Conservation (phyloP, 805 yeast species). For the Candida pseudofarinosa region DNA sequence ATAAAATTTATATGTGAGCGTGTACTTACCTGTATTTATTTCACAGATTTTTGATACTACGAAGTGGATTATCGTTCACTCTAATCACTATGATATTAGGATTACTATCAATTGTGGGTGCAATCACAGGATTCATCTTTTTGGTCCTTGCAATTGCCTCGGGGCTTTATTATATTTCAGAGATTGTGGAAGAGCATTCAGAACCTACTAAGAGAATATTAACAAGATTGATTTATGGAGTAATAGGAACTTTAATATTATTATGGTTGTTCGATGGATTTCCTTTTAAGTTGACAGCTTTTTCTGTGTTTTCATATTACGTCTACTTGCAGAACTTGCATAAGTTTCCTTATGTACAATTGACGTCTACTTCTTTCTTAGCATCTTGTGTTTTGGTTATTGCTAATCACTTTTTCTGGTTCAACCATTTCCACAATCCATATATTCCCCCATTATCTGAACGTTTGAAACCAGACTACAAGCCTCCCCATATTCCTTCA, state of each 20-base stretch:
- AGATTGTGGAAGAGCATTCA: constrained; percentile 88
- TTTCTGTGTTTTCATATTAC: constrained; percentile 66
- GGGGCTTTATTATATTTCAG: constrained; percentile 87
- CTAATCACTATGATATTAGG: constrained; percentile 39
- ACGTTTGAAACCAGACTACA: constrained; percentile 54
- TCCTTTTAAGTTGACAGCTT: constrained; percentile 63
- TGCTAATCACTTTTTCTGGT: constrained; percentile 86
- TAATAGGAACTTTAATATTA: constrained; percentile 52
- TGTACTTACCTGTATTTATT: neutral
- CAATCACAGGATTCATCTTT: constrained; percentile 36
- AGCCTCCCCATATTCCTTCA: constrained; percentile 66
- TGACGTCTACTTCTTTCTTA: constrained; percentile 69
- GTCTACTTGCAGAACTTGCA: constrained; percentile 74
- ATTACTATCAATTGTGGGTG: constrained; percentile 36
- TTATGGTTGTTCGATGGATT: constrained; percentile 73
- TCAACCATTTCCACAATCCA: constrained; percentile 72
- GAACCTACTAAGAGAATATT: constrained; percentile 76
- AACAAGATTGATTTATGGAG: constrained; percentile 55
- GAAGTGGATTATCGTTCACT: too few relatives aligned
- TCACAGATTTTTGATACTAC: neutral
- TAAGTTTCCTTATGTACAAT: constrained; percentile 78
- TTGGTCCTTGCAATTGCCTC: constrained; percentile 65
- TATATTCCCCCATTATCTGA: constrained; percentile 65
- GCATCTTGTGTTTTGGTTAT: constrained; percentile 69
- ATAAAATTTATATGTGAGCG: neutral